Evolutionary conservation across 768 basidiomycete species (phyloP), one percentile per base, ranked within the genome.

Genomic region (Tricholomella constricta): DNA sequence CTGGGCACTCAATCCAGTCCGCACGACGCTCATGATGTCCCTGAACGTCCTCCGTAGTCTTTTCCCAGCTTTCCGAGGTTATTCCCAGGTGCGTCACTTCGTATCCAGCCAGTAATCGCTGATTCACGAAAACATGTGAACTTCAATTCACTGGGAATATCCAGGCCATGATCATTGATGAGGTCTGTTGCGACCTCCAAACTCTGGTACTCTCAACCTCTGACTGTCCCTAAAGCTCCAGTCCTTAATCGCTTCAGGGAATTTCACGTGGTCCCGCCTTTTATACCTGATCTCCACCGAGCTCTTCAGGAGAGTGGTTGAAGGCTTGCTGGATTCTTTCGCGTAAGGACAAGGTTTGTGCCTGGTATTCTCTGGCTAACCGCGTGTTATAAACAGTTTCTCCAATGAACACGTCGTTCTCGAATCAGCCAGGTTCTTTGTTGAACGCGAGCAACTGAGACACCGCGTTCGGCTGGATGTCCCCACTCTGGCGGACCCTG

Each of bases 41-140:
- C 71, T 91, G 59, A 88, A 90, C 67, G 69, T 91, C 46, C 61
- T 85, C 52, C 81, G 88, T 59, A 91, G 89, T 56, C 71, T 87
- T 53, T 84, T 91, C 64, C 90, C 90, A 31, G 91, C 89, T 9
- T 87, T 88, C 69, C 82, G 88, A 70, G 86, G 88, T 56, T 92
- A 90, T 74, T 91, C 91, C 8, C 91, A 92, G 72, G 80, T 80
- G 53, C 50, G 71, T 66, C 56, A 49, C 35, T 51, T 54, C 48
- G 42, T 46, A 31, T 49, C 27, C 44, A 40, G 35, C 31, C 43
- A 15, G 17, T 17, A 6, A n/a, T 43, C 26, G n/a, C 17, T 47
- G 32, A 57, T 47, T 45, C 36, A 47, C 46, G 52, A 48, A n/a
- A 45, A 29, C 45, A 54, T 51, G 58, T 52, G 54, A 56, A 60